Conservation (phyloP, 1,284 basidiomycete genomes). For the Caloboletus firmus region DNA sequence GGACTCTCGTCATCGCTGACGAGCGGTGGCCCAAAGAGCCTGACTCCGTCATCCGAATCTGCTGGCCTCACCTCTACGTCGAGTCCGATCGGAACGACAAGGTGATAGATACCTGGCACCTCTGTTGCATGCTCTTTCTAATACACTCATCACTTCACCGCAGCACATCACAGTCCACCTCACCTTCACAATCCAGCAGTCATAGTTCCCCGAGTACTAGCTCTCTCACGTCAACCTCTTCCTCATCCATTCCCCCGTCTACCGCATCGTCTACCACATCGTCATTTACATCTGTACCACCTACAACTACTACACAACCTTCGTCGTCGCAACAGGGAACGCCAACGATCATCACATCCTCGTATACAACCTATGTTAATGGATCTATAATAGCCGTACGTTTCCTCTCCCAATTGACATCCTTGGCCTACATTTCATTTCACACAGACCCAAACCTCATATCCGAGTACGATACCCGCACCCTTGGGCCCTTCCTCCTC, state of each 20-base stretch:
- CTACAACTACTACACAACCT: not conserved
- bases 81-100: constrained; percentile 12
- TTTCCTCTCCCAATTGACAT: not conserved
- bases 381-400: constrained; percentile 20
- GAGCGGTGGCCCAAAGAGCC: not conserved
- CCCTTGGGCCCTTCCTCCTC: constrained; percentile 4
- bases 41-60: not conserved
- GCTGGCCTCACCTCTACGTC: not conserved
- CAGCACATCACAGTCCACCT: constrained; percentile 5
- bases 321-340: constrained; percentile 4
- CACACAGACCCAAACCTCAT: constrained; percentile 12
- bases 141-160: not conserved
- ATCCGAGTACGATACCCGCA: constrained; percentile 23
- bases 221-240: constrained; percentile 1
- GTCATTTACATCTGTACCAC: constrained; percentile 1
- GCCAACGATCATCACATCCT: constrained; percentile 20
- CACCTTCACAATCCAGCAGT: not conserved
- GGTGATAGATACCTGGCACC: constrained; percentile 5
- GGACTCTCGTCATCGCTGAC: not conserved
- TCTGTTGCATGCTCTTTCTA: not conserved
- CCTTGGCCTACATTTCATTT: not conserved
- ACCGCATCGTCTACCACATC: not conserved
- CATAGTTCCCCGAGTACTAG: not conserved
- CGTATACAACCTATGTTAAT: constrained; percentile 20
- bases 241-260: not conserved